phyloP scores from a whole-genome alignment of 2,329 filamentous ascomycete species.

The Teratosphaeria viscida region DNA sequence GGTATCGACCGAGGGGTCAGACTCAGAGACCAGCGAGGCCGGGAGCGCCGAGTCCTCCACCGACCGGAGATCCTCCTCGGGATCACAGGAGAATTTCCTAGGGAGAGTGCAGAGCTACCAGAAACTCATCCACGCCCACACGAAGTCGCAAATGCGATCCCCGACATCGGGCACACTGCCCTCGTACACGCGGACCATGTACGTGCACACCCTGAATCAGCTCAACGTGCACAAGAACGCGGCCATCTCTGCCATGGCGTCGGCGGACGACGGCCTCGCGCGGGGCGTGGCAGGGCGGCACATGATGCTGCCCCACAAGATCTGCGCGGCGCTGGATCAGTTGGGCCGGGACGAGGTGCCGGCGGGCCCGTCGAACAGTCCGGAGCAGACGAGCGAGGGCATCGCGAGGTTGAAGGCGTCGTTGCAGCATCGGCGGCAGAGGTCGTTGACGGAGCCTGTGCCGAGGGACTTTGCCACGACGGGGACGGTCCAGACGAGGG shows the following conservation, averaged over 20 bases:
- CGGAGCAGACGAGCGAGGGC: conserved; percentile 1
- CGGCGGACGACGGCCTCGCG: background rate
- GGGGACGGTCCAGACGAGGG: background rate
- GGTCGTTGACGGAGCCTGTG: conserved; percentile 11
- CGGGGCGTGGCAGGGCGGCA: background rate
- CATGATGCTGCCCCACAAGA: conserved; percentile 5
- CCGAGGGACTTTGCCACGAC: conserved; percentile 7
- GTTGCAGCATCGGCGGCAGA: background rate
- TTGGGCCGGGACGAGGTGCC: conserved; percentile 12
- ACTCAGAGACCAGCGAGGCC: background rate
- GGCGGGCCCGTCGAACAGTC: conserved; percentile 11
- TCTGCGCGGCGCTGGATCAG: conserved; percentile 7
- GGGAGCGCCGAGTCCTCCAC: background rate
- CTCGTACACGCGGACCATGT: conserved; percentile 16
- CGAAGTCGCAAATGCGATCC: conserved; percentile 10
- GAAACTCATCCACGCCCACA: conserved; percentile 15
- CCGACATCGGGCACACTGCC: conserved; percentile 7
- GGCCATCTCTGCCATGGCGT: background rate
- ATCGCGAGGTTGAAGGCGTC: background rate
- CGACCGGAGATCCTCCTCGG: background rate
- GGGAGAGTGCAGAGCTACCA: conserved; percentile 10
- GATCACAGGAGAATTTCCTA: conserved; percentile 2
- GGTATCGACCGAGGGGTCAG: background rate
- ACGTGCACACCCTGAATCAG: conserved; percentile 17
- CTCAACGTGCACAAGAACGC: conserved; percentile 9